Conservation (phyloP, 805 yeast species). For the Yarrowia sp. region DNA sequence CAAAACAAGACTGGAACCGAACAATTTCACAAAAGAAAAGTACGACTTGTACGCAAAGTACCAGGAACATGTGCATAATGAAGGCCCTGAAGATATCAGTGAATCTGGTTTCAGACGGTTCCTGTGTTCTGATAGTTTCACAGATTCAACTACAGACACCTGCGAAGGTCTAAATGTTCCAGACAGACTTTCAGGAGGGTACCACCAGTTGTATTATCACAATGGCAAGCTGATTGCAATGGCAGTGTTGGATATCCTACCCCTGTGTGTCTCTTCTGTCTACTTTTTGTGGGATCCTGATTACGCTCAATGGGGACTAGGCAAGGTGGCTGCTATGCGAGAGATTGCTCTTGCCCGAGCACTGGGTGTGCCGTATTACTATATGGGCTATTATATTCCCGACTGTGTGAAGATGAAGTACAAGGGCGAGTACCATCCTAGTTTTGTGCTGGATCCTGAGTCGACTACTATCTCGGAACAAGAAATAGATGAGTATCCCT, state of each 20-base stretch:
- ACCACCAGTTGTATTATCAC: constrained; percentile 79
- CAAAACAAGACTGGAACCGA: constrained; percentile 56
- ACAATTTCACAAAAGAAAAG: constrained; percentile 63
- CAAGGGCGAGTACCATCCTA: constrained; percentile 64
- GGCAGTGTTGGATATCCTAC: constrained; percentile 78
- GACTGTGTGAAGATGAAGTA: constrained; percentile 85
- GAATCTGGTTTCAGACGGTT: constrained; percentile 64
- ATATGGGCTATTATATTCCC: constrained; percentile 79
- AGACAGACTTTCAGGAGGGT: constrained; percentile 58
- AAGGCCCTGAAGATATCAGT: constrained; percentile 54
- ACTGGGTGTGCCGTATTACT: constrained; percentile 63
- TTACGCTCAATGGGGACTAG: constrained; percentile 70
- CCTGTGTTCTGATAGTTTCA: constrained; percentile 59
- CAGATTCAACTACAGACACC: neutral
- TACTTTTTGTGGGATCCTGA: constrained; percentile 91
- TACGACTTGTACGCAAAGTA: constrained; percentile 61
- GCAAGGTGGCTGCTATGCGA: constrained; percentile 75
- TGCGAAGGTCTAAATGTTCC: constrained; percentile 14
- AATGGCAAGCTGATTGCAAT: constrained; percentile 71
- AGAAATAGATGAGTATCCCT: neutral
- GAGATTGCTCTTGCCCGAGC: constrained; percentile 66
- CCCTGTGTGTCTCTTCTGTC: constrained; percentile 73
- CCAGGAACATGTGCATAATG: constrained; percentile 74
- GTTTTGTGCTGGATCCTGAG: constrained; percentile 49
- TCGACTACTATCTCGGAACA: neutral